These are phyloP conservation scores for Barbarea vulgaris DNA, from an alignment of 345 rosid genomes.

Conservation along the genomic window DNA sequence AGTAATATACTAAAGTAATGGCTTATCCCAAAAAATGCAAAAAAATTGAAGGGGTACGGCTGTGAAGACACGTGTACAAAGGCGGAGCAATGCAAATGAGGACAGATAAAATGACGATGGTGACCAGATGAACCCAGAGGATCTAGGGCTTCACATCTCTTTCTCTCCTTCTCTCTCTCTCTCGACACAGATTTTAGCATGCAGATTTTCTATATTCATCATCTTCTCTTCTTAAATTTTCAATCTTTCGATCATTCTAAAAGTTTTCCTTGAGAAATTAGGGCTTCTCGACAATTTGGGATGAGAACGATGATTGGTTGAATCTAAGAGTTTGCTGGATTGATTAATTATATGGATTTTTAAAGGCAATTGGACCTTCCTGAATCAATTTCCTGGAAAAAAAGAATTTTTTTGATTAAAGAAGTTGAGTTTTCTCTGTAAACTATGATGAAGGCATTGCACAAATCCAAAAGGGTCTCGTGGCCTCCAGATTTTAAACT, in stretches of 20 bases:
- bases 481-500: slow-evolving; percentile 97
- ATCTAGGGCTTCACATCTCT: slow-evolving; percentile 44
- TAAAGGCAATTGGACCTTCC: slow-evolving; percentile 28
- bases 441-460: slow-evolving; percentile 79
- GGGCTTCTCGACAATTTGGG: slow-evolving; percentile 22
- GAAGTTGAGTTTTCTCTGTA: slow-evolving; percentile 40
- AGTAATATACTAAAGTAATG: background rate
- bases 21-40: slow-evolving; percentile 5
- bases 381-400: slow-evolving; percentile 11
- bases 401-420: slow-evolving; percentile 7
- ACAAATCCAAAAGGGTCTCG: slow-evolving; percentile 80
- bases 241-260: background rate
- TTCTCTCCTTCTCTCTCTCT: background rate
- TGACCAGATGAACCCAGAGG: slow-evolving; percentile 37
- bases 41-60: background rate
- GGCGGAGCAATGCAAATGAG: slow-evolving; percentile 1
- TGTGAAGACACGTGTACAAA: slow-evolving; percentile 41
- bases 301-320: slow-evolving; percentile 26
- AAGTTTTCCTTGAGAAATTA: slow-evolving; percentile 6
- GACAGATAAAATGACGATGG: slow-evolving; percentile 36
- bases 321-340: slow-evolving; percentile 19
- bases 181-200: slow-evolving; percentile 23
- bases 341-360: slow-evolving; percentile 19
- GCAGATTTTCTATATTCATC: slow-evolving; percentile 8
- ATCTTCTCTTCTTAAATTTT: slow-evolving; percentile 21